Conservation (phyloP, 305 asterid species). For the Petunia hybrid region DNA sequence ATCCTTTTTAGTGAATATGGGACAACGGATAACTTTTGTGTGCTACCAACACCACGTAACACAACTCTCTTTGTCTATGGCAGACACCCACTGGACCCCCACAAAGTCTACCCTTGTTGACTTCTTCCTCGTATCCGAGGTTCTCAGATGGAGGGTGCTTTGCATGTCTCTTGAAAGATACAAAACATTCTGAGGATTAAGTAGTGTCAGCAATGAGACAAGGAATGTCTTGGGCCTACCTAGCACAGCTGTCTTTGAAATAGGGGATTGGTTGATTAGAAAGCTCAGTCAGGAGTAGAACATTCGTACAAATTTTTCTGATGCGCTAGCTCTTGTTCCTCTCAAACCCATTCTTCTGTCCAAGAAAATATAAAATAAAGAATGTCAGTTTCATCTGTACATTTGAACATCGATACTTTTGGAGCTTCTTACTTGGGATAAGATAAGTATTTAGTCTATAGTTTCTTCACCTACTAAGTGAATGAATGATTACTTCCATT, state of each 20-base stretch:
- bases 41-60: not conserved
- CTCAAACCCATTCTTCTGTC: not conserved
- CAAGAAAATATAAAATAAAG: not conserved
- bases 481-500: constrained; percentile 12
- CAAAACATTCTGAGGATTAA: constrained; percentile 3
- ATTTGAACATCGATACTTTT: not conserved
- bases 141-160: not conserved
- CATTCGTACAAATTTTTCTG: too few species aligned
- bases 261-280: too few species aligned
- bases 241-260: too few species aligned
- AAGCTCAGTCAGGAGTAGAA: too few species aligned
- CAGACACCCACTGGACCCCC: not conserved
- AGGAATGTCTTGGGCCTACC: too few species aligned
- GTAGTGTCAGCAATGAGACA: constrained; percentile 18
- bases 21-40: not conserved
- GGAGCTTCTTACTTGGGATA: constrained; percentile 4
- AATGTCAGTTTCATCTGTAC: not conserved
- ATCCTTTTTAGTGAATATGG: not conserved
- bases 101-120: constrained; percentile 3
- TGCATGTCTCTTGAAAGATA: not conserved
- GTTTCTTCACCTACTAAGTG: constrained; percentile 15
- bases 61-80: not conserved
- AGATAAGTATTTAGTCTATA: constrained; percentile 21
- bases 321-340: too few species aligned
- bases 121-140: not conserved